These are phyloP conservation scores for Russula ochroleuca DNA, from an alignment of 768 basidiomycete genomes.

Conservation along the genomic window DNA sequence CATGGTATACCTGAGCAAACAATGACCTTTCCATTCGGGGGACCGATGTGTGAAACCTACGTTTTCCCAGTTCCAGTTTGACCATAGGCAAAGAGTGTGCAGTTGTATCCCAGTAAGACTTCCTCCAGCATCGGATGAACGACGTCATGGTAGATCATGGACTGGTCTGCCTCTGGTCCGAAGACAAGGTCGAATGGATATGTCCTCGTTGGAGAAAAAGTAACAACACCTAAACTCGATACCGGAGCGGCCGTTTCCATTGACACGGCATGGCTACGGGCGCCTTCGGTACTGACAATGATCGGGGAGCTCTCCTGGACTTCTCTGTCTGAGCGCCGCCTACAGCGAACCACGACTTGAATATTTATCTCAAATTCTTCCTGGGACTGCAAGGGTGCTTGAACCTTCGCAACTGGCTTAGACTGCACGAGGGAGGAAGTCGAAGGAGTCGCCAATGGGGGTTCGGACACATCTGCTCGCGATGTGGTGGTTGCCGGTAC, in stretches of 20 bases:
- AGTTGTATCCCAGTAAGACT: conserved; percentile 94
- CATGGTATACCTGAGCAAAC: conserved; percentile 78
- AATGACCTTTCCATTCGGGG: not conserved
- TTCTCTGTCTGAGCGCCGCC: conserved; percentile 82
- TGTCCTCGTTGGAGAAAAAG: conserved; percentile 71
- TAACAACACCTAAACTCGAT: conserved; percentile 68
- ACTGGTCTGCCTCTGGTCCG: conserved; percentile 95
- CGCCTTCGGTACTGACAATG: conserved; percentile 74
- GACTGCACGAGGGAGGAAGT: conserved; percentile 10
- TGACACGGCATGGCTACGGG: conserved; percentile 69
- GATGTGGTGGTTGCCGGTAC: conserved; percentile 29
- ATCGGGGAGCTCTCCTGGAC: conserved; percentile 82
- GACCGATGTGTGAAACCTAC: conserved; percentile 45
- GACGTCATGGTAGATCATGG: conserved; percentile 89
- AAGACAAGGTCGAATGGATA: conserved; percentile 96
- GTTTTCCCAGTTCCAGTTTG: conserved; percentile 99
- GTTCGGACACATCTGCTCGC: conserved; percentile 28
- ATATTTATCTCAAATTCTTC: conserved; percentile 77
- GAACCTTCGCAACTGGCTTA: conserved; percentile 27
- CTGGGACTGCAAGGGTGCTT: conserved; percentile 15
- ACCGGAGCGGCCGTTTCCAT: conserved; percentile 72
- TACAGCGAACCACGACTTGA: conserved; percentile 87
- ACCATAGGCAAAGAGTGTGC: conserved; percentile 95
- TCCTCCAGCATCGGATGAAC: conserved; percentile 90
- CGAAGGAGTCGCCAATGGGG: conserved; percentile 7